phyloP scores from a whole-genome alignment of 768 basidiomycete genomes.

The Chalciporus pseudorubinellus region DNA sequence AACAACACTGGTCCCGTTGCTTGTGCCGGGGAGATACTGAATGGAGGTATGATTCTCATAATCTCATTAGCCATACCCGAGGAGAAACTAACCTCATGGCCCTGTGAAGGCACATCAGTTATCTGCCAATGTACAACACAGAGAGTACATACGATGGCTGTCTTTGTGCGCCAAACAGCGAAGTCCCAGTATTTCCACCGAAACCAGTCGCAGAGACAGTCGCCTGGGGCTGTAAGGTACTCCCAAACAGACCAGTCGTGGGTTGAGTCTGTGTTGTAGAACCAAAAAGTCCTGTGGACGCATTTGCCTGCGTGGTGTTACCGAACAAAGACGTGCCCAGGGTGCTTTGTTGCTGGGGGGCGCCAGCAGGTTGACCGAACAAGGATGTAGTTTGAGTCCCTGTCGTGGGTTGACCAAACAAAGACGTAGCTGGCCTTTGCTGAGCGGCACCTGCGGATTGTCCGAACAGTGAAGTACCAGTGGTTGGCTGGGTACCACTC shows the following conservation, averaged over 20 bases:
- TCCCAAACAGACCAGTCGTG: constrained; percentile 27
- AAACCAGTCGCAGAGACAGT: neutral
- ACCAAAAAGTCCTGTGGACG: constrained; percentile 18
- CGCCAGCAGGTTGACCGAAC: constrained; percentile 35
- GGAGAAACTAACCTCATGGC: constrained; percentile 27
- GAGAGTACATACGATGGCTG: constrained; percentile 29
- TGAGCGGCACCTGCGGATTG: neutral
- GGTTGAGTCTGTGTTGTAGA: constrained; percentile 21
- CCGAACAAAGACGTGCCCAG: constrained; percentile 36
- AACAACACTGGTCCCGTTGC: constrained; percentile 29
- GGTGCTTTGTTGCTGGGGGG: constrained; percentile 23
- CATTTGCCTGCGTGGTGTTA: constrained; percentile 13
- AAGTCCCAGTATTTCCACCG: constrained; percentile 1
- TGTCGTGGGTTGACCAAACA: constrained; percentile 31
- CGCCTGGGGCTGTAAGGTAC: constrained; percentile 7
- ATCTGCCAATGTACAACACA: neutral
- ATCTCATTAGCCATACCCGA: neutral
- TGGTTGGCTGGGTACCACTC: neutral
- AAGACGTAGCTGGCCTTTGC: constrained; percentile 13
- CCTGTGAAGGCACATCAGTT: constrained; percentile 4
- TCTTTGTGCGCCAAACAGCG: constrained; percentile 30
- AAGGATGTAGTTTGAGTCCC: constrained; percentile 30
- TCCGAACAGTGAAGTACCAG: constrained; percentile 29
- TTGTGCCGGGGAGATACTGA: constrained; percentile 32
- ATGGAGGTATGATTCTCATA: constrained; percentile 2